Conservation (phyloP, 208 protist species). For the Leptomonas seymouri region DNA sequence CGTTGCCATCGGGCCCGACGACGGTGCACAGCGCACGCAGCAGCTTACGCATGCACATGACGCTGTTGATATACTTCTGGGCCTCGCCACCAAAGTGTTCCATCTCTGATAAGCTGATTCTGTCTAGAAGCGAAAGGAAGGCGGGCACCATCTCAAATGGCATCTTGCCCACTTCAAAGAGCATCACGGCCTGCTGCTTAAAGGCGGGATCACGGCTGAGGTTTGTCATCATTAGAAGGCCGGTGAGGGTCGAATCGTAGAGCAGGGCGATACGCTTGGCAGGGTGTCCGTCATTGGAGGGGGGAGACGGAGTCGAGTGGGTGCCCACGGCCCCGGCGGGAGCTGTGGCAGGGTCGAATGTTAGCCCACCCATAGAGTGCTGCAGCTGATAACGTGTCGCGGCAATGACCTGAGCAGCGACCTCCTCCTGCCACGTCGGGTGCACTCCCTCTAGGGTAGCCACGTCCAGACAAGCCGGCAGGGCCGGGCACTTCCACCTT, state of each 20-base stretch:
- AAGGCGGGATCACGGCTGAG: slow-evolving; percentile 84
- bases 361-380: slow-evolving; percentile 17
- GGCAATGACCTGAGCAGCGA: slow-evolving; percentile 29
- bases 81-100: slow-evolving; percentile 78
- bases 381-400: slow-evolving; percentile 31
- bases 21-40: slow-evolving; percentile 64
- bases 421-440: slow-evolving; percentile 55
- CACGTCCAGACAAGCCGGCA: slow-evolving; percentile 37
- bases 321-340: neutral
- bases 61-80: slow-evolving; percentile 85
- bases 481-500: slow-evolving; percentile 56
- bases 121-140: slow-evolving; percentile 78
- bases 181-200: slow-evolving; percentile 90
- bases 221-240: slow-evolving; percentile 99
- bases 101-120: slow-evolving; percentile 46
- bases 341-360: neutral
- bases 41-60: slow-evolving; percentile 72
- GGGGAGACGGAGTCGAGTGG: neutral
- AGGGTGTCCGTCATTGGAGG: slow-evolving; percentile 34
- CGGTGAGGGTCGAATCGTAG: slow-evolving; percentile 96
- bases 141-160: slow-evolving; percentile 69
- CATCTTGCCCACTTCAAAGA: slow-evolving; percentile 93
- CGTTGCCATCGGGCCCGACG: slow-evolving; percentile 39
- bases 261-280: slow-evolving; percentile 93
- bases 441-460: slow-evolving; percentile 45